phyloP scores from a whole-genome alignment of 176 grass and related monocot species.

The Alloteropsis semialata region DNA sequence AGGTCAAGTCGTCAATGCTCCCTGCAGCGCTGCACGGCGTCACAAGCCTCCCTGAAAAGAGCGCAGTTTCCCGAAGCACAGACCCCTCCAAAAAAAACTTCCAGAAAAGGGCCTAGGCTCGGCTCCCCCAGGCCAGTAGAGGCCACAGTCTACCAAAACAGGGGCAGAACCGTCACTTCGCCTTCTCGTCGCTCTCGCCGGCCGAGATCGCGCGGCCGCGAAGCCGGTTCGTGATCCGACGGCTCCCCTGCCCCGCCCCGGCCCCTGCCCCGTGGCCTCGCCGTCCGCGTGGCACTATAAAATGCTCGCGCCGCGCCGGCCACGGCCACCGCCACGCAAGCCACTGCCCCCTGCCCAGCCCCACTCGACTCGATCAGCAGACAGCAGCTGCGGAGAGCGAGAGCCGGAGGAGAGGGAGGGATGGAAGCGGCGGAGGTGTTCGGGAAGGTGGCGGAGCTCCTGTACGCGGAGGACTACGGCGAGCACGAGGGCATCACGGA shows the following conservation, averaged over 20 bases:
- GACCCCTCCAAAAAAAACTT: not conserved
- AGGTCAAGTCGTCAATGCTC: conserved; percentile 3
- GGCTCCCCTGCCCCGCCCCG: not conserved
- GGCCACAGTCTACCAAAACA: not conserved
- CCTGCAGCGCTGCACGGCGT: not conserved
- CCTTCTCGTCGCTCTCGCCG: not conserved
- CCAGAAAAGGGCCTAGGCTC: not conserved
- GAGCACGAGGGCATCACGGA: conserved; percentile 29
- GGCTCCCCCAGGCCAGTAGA: not conserved
- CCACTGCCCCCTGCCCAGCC: not conserved
- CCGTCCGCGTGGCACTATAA: not conserved
- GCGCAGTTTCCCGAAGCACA: conserved; percentile 28
- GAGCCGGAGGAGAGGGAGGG: no score
- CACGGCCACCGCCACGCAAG: not conserved
- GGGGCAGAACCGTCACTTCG: not conserved
- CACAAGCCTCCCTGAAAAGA: not conserved
- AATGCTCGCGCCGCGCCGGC: not conserved
- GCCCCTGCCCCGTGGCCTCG: not conserved
- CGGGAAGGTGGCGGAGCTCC: conserved; percentile 24
- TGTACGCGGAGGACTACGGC: not conserved
- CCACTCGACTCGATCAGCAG: not conserved
- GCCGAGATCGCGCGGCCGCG: not conserved
- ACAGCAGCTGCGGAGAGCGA: not conserved
- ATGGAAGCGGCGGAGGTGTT: conserved; percentile 4
- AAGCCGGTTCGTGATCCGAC: not conserved